Evolutionary conservation across 2,329 filamentous ascomycete genomes (phyloP), one percentile per base, ranked within the genome.

Genomic region (Talaromyces sp.): DNA sequence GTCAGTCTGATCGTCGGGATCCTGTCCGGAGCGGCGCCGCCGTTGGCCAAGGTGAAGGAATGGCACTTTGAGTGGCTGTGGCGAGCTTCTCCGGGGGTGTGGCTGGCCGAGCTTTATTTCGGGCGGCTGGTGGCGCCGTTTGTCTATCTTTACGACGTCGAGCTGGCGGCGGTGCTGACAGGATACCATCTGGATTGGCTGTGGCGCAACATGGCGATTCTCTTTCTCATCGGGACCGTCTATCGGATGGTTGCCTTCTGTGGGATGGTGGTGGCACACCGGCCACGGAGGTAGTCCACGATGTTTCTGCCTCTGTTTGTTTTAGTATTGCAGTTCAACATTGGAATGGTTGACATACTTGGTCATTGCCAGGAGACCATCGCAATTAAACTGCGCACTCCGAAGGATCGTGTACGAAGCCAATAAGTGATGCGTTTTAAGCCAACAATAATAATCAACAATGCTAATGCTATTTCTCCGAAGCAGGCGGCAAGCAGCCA

Each of bases 1-100:
- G 44, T 53, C 30, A 57, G 54, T 28, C 51, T 60, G 22, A 57
- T 60, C 28, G 59, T 60, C 15, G 59, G 59, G 13, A 60, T 60
- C 30, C n/a, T 60, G 32, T 60, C 59, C 4, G 59, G 59, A 11
- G 30, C 59, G 25, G 54, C 59, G 10, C 59, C 59, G 19, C 53
- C 54, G 3, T n/a, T 60, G n/a, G 25, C 30, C 15, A 60, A 57
- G 27, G 59, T 57, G 27, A 55, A 57, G 42, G 13, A 27, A 10
- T 60, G 54, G 59, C 54, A 57, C 17, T 28, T 60, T 9, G 30
- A 30, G 32, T 60, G 54, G 59, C 36, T 56, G n/a, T 60, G 44
- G 53, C 52, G 59, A 11, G 42, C 15, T 9, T 56, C 58, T 11
- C 58, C 58, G 1, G 53, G 53, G 9, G 42, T 60, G 15, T 60